Percentiles rank a stretch among this genome's conserved stretches.
phyloP scores from a whole-genome alignment of 371 early-diverging fungal species.

The Batkoa obscura region DNA sequence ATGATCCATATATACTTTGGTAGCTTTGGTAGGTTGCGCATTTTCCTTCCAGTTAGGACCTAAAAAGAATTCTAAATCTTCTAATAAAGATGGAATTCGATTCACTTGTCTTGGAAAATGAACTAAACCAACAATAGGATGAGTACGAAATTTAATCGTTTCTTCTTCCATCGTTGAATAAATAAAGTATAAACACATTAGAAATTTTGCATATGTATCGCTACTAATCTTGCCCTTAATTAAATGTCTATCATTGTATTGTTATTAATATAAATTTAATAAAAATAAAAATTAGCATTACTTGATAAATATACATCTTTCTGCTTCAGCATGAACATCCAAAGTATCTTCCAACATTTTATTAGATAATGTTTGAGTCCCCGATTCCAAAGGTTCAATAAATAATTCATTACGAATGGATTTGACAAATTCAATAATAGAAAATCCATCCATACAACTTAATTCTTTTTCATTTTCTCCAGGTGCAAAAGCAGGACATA shows the following conservation, averaged over 20 bases:
- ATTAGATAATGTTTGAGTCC: neutral
- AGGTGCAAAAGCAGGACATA: neutral
- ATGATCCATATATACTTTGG: slow-evolving; percentile 15
- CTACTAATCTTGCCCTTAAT: slow-evolving; percentile 17
- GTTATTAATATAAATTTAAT: neutral
- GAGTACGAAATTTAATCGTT: slow-evolving; percentile 16
- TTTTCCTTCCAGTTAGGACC: slow-evolving; percentile 12
- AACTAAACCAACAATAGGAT: slow-evolving; percentile 17
- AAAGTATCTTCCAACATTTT: slow-evolving; percentile 25
- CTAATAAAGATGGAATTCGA: slow-evolving; percentile 14
- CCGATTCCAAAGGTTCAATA: neutral
- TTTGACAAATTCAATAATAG: neutral
- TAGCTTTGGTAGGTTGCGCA: slow-evolving; percentile 20
- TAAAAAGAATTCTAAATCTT: slow-evolving; percentile 21
- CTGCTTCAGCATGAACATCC: slow-evolving; percentile 30
- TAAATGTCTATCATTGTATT: neutral
- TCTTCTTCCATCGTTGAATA: slow-evolving; percentile 23
- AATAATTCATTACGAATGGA: neutral
- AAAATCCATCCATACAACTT: neutral
- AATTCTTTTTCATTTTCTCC: neutral
- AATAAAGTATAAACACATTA: slow-evolving; percentile 21
- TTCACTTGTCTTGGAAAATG: slow-evolving; percentile 25
- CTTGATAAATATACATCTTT: slow-evolving; percentile 36
- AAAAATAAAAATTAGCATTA: no score
- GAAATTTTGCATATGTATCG: slow-evolving; percentile 23